Evolutionary conservation across 345 rosid genomes (phyloP), one percentile per base, ranked within the genome.

Genomic region (Populus euphratica): DNA sequence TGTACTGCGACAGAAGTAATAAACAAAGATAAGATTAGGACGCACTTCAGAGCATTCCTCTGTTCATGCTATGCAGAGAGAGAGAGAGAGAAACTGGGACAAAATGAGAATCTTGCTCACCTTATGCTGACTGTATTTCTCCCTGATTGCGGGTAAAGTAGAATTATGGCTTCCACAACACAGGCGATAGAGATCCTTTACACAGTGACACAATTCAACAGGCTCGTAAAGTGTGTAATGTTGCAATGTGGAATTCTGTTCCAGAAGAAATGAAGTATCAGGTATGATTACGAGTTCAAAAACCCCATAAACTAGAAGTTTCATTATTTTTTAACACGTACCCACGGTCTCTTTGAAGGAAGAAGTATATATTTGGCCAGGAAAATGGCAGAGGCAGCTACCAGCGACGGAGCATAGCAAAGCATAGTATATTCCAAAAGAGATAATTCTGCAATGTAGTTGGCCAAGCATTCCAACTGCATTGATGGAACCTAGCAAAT

Each of bases 371-470:
- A 92, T 82, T 87, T 90, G 67, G 96, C 91, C 78, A 95, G 86
- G 87, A 95, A 92, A 76, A 93, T 91, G 25, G 99, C 89, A 31
- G 97, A 95, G 74, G 97, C 96, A n/a, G 98, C 97, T 1, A 92
- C 59, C 4, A 95, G 86, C 13, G 99, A 95, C 41, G 98, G 98
- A 73, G 91, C 77, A 72, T 90, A 84, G 73, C 83, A 71, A 73
- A 95, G 97, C 96, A 95, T 91, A 52, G 64, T 69, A 77, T 93
- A 93, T 76, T 95, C 99, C 5, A 93, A 84, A 18, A 95, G 89
- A 71, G 99, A 91, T 27, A 95, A 76, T 80, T 95, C 98, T 0
- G 91, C 73, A 11, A 95, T 63, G 83, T 91, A 95, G 82, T 88
- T 91, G 80, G 97, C 94, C 86, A 92, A 66, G 87, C 91, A 92